Conservation (phyloP, 768 basidiomycete genomes). For the Chalciporus sphaerocephalus region DNA sequence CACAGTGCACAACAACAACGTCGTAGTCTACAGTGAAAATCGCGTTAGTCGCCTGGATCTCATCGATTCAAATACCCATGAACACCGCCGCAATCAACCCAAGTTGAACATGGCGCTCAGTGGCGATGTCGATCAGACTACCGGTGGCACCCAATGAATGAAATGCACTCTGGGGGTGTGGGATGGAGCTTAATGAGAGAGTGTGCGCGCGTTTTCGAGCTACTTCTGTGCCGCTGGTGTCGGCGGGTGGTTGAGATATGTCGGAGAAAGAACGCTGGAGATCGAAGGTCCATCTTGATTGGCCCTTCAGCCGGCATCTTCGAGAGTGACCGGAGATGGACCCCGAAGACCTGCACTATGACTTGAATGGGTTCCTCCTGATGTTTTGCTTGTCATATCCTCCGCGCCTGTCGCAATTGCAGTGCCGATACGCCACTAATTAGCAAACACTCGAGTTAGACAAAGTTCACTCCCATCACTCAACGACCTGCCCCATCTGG, state of each 20-base stretch:
- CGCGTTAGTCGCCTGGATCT: no score
- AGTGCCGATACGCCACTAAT: slow-evolving; percentile 23
- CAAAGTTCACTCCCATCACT: slow-evolving; percentile 17
- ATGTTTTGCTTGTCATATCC: slow-evolving; percentile 6
- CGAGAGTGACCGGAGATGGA: slow-evolving; percentile 7
- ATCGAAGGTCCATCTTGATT: not conserved
- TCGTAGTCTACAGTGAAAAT: no score
- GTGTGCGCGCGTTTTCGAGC: not conserved
- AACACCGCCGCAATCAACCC: not conserved
- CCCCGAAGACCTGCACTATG: slow-evolving; percentile 20
- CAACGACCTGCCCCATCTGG: not conserved
- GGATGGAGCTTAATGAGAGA: not conserved
- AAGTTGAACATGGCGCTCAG: slow-evolving; percentile 1
- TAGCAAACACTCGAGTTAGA: slow-evolving; percentile 25
- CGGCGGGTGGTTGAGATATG: slow-evolving; percentile 9
- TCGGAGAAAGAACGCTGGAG: slow-evolving; percentile 1
- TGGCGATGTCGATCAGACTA: slow-evolving; percentile 3
- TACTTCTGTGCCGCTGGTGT: slow-evolving; percentile 12
- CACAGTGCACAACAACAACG: not conserved
- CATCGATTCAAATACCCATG: no score
- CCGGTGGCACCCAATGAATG: not conserved
- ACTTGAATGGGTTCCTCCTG: slow-evolving; percentile 19
- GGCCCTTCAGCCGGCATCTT: slow-evolving; percentile 4
- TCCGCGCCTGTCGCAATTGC: slow-evolving; percentile 33
- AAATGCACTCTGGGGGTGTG: not conserved